Evolutionary conservation across 257 asterid species (phyloP).

Genomic region (Voacanga thouarsii): DNA sequence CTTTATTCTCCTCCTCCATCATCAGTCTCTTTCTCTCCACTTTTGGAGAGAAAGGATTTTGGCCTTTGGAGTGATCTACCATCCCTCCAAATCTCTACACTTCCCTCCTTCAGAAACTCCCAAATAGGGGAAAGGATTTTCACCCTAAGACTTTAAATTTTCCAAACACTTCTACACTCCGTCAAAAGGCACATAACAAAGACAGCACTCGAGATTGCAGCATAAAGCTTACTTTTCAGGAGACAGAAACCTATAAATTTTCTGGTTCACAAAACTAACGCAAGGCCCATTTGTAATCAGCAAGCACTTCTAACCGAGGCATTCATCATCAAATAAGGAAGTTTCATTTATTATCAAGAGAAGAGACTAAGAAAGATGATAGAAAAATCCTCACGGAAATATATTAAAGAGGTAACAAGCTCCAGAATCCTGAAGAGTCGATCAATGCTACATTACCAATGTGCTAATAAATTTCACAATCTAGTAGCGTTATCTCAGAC

Average conservation of each 20-base stretch:
- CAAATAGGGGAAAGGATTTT: too few relatives aligned
- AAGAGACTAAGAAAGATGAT: background rate
- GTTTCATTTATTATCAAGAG: background rate
- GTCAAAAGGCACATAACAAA: background rate
- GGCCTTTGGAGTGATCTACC: too few relatives aligned
- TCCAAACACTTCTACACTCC: background rate
- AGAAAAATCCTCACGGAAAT: background rate
- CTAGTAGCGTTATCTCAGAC: background rate
- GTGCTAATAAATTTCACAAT: background rate
- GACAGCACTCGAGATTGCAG: background rate
- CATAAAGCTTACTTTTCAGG: background rate
- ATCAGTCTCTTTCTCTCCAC: too few relatives aligned
- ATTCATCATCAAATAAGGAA: background rate
- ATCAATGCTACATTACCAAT: background rate
- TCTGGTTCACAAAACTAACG: background rate
- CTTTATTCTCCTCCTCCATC: too few relatives aligned
- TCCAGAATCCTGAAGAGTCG: background rate
- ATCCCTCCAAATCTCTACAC: too few relatives aligned
- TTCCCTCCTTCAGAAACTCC: too few relatives aligned
- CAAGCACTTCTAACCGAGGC: background rate
- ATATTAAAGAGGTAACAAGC: background rate
- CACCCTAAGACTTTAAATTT: too few relatives aligned
- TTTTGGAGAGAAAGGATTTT: too few relatives aligned
- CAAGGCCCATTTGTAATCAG: background rate
- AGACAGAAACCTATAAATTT: background rate